Evolutionary conservation across 345 rosid species (phyloP).

Genomic region (Carallia pectinifolia): DNA sequence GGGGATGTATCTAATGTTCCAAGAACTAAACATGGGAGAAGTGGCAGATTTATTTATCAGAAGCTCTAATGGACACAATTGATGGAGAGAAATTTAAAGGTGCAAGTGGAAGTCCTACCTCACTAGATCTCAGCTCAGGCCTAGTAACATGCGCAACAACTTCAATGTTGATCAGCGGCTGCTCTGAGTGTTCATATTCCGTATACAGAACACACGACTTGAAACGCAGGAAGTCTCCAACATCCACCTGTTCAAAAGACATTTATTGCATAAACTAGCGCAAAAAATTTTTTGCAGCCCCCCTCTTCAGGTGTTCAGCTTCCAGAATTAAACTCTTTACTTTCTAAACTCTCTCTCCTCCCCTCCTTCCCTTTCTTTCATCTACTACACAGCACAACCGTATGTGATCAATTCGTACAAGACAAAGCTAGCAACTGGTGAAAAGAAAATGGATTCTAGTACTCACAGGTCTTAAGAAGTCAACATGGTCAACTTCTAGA

Average conservation of each 20-base stretch:
- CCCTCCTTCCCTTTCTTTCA: no score
- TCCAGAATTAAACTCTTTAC: not conserved
- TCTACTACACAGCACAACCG: no score
- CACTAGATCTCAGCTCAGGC: conserved; percentile 87
- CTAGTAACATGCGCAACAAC: conserved; percentile 96
- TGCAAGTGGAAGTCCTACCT: conserved; percentile 43
- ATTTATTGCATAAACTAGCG: not conserved
- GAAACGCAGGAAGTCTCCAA: conserved; percentile 76
- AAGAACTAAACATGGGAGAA: no score
- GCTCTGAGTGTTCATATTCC: conserved; percentile 57
- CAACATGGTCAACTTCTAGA: conserved; percentile 84
- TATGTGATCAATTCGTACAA: no score
- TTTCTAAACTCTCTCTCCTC: no score
- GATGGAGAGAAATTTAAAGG: no score
- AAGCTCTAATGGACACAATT: no score
- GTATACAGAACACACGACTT: conserved; percentile 80
- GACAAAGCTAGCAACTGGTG: not conserved
- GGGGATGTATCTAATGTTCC: no score
- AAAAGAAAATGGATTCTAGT: conserved; percentile 6
- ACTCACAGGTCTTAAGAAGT: conserved; percentile 80
- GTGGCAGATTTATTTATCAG: no score
- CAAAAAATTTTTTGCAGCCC: no score
- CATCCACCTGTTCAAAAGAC: conserved; percentile 59
- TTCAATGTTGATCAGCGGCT: conserved; percentile 75
- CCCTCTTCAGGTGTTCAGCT: not conserved